Evolutionary conservation across 495 filamentous ascomycete species (phyloP).

Genomic region (Xylaria castorea): DNA sequence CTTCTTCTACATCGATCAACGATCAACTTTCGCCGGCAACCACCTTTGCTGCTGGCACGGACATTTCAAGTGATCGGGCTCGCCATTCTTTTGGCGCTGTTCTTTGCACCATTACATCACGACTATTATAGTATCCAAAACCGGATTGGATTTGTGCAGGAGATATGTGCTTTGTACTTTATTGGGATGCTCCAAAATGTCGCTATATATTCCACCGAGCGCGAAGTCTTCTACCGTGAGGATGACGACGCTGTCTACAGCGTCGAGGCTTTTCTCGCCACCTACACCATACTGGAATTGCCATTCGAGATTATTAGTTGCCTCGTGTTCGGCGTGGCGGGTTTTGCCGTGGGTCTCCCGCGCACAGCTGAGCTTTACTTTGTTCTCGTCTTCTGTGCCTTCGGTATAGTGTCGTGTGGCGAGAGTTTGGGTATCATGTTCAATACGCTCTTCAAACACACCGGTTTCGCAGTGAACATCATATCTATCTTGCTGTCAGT

Average conservation of each 20-base stretch:
- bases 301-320: constrained; percentile 71
- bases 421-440: constrained; percentile 82
- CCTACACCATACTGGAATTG: constrained; percentile 70
- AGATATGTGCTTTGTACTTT: constrained; percentile 73
- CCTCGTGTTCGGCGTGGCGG: constrained; percentile 66
- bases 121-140: constrained; percentile 73
- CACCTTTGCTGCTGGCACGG: constrained; percentile 66
- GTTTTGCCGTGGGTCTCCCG: constrained; percentile 66
- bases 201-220: constrained; percentile 71
- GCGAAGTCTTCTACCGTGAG: constrained; percentile 74
- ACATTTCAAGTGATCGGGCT: constrained; percentile 72
- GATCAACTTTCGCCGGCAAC: constrained; percentile 72
- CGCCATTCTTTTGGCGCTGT: constrained; percentile 68
- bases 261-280: constrained; percentile 69
- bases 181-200: constrained; percentile 82
- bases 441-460: constrained; percentile 74
- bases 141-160: constrained; percentile 73
- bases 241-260: constrained; percentile 71
- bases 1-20: constrained; percentile 67
- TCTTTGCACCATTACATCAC: constrained; percentile 73
- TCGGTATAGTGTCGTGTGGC: constrained; percentile 74
- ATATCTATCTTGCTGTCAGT: constrained; percentile 68
- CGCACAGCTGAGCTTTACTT: constrained; percentile 68
- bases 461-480: constrained; percentile 75
- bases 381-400: constrained; percentile 68